Conservation (phyloP, 768 basidiomycete genomes). For the Hericium alpestre region DNA sequence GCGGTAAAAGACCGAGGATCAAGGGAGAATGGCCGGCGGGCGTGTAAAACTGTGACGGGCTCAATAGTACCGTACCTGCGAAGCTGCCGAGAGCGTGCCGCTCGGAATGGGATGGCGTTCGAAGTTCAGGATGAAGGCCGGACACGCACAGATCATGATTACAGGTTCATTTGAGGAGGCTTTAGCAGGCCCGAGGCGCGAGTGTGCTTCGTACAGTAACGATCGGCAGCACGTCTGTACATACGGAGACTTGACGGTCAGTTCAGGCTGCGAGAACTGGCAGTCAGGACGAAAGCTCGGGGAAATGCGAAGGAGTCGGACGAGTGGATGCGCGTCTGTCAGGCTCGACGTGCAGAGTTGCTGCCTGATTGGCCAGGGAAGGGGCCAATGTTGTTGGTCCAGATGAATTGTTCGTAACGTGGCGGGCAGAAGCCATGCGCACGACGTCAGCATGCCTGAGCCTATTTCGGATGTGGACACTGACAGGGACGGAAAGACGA, state of each 20-base stretch:
- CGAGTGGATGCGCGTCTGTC: not conserved
- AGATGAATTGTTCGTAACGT: too few species aligned
- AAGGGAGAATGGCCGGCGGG: not conserved
- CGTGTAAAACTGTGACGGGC: not conserved
- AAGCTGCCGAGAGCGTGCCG: not conserved
- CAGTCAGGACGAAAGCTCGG: not conserved
- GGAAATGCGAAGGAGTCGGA: not conserved
- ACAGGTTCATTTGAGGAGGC: too few species aligned
- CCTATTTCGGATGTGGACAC: not conserved
- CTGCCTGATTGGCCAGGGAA: not conserved
- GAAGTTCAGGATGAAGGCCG: not conserved
- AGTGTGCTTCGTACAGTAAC: too few species aligned
- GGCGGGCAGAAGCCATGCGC: too few species aligned
- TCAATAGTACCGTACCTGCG: not conserved
- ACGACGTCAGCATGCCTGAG: too few species aligned
- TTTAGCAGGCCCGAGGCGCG: too few species aligned
- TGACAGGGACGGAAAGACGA: not conserved
- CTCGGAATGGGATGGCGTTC: not conserved
- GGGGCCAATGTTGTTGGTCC: too few species aligned
- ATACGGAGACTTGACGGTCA: not conserved
- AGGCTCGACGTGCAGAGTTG: not conserved
- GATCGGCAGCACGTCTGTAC: too few species aligned
- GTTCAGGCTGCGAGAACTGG: not conserved
- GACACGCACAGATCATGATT: too few species aligned
- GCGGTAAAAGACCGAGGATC: not conserved